These are phyloP conservation scores for Oidium heveae DNA, from an alignment of 2,329 filamentous ascomycete species.

Conservation along the genomic window DNA sequence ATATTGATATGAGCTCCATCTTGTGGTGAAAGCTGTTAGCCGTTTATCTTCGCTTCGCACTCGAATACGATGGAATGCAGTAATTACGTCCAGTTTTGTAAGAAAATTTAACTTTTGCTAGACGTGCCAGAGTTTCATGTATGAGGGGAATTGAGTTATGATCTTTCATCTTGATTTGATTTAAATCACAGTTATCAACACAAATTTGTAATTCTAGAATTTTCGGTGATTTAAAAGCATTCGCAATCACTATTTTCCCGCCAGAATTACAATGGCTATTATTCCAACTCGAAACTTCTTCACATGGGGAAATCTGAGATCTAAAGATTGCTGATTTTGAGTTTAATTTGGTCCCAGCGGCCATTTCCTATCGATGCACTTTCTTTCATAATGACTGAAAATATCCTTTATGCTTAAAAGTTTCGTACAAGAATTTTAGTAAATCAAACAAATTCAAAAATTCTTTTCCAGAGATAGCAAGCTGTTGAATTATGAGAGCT, in stretches of 20 bases:
- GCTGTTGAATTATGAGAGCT: background rate
- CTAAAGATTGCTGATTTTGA: no score
- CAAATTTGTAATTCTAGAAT: no score
- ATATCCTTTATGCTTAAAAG: background rate
- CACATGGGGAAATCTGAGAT: no score
- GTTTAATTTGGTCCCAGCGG: no score
- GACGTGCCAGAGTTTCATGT: background rate
- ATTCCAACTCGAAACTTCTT: no score
- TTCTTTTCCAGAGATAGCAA: background rate
- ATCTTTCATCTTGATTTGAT: background rate
- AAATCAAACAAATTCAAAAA: background rate
- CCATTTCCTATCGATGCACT: background rate
- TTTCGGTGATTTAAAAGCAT: no score
- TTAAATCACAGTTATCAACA: background rate
- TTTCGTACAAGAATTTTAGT: background rate
- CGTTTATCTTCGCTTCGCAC: slow-evolving; percentile 4
- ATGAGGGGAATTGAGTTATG: background rate
- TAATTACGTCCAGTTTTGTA: slow-evolving; percentile 2
- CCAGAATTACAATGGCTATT: no score
- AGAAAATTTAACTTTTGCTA: background rate
- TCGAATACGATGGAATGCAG: slow-evolving; percentile 1
- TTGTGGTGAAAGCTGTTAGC: slow-evolving; percentile 4
- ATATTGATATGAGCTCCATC: background rate
- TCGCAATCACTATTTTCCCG: no score
- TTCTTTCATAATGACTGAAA: background rate